Conservation (phyloP, 352 stramenopile species). For the Phytophthora rubi region DNA sequence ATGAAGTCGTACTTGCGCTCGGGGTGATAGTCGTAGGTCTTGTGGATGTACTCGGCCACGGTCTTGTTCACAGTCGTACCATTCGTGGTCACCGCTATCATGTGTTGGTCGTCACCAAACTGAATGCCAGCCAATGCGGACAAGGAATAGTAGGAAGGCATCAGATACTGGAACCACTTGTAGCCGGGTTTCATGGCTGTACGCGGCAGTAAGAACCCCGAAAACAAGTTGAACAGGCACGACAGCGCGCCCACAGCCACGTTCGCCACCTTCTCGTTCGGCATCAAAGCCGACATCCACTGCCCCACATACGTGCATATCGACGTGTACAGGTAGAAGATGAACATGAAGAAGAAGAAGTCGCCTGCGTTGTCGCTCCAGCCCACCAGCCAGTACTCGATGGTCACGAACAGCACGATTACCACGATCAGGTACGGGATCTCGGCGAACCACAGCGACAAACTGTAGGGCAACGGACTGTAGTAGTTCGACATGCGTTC, state of each 20-base stretch:
- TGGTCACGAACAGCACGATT: conserved; percentile 31
- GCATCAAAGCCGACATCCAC: conserved; percentile 77
- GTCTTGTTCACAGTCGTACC: conserved; percentile 25
- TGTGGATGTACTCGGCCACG: conserved; percentile 42
- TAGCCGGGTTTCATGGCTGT: conserved; percentile 64
- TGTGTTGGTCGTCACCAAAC: conserved; percentile 43
- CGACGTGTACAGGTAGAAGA: conserved; percentile 73
- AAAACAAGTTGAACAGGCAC: conserved; percentile 75
- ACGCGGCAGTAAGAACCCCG: conserved; percentile 57
- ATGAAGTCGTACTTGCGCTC: conserved; percentile 57
- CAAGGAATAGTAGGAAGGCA: conserved; percentile 67
- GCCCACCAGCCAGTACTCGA: conserved; percentile 75
- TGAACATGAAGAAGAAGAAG: conserved; percentile 51
- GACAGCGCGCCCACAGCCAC: conserved; percentile 74
- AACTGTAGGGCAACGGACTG: conserved; percentile 62
- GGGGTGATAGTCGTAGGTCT: conserved; percentile 63
- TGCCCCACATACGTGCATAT: conserved; percentile 71
- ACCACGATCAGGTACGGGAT: conserved; percentile 56
- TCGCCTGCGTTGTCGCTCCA: conserved; percentile 39
- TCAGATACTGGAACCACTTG: conserved; percentile 75
- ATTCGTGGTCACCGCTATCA: conserved; percentile 22
- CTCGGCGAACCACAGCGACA: conserved; percentile 70
- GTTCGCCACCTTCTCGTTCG: conserved; percentile 80
- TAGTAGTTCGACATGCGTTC: conserved; percentile 82
- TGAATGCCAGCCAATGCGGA: conserved; percentile 45